Evolutionary conservation across 371 early-diverging fungal genomes (phyloP).

Genomic region (Mortierella sp.): DNA sequence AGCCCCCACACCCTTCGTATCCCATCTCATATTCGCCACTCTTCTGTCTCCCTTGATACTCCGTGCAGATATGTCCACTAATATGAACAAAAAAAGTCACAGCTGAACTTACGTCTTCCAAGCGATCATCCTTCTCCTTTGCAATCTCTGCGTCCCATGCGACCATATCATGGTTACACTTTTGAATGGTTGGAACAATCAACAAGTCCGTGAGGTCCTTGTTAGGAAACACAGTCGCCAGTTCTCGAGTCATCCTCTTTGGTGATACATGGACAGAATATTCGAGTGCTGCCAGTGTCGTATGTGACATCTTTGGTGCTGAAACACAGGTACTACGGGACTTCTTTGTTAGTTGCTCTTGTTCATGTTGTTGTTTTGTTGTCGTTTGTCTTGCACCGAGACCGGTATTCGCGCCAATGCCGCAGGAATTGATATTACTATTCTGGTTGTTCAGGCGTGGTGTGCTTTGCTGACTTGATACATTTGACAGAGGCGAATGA

Average conservation of each 20-base stretch:
- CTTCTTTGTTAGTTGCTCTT: not conserved
- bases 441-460: not conserved
- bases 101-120: conserved; percentile 75
- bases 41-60: no score
- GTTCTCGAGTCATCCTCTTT: conserved; percentile 63
- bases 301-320: conserved; percentile 28
- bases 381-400: no score
- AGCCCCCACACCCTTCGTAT: no score
- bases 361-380: not conserved
- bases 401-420: no score
- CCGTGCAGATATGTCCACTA: no score
- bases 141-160: conserved; percentile 76
- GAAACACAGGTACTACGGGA: conserved; percentile 12
- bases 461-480: not conserved
- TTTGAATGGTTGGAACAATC: conserved; percentile 85
- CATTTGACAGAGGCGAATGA: conserved; percentile 1
- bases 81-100: conserved; percentile 15
- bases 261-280: conserved; percentile 69
- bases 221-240: conserved; percentile 68
- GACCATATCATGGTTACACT: conserved; percentile 79
- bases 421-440: not conserved
- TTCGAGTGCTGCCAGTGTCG: conserved; percentile 49
- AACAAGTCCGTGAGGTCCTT: conserved; percentile 63
- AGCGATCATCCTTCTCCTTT: conserved; percentile 80
- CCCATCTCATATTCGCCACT: no score